These are phyloP conservation scores for Pleurotus giganteus DNA, from an alignment of 768 basidiomycete genomes.

Conservation along the genomic window DNA sequence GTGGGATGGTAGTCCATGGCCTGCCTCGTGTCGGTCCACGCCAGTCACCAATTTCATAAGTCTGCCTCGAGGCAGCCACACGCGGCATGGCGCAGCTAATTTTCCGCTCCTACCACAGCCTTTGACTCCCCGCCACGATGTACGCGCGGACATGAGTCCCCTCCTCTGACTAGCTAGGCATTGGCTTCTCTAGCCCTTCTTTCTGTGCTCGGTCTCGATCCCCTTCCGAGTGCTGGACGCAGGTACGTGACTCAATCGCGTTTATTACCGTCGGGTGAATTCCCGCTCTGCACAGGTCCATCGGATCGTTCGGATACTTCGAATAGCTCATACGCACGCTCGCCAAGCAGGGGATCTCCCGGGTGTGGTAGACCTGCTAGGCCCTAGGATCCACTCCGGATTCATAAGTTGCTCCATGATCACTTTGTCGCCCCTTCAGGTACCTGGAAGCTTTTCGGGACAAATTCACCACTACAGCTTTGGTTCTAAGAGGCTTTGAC, in stretches of 20 bases:
- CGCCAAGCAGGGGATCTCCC: background rate
- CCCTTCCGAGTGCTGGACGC: background rate
- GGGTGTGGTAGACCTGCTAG: background rate
- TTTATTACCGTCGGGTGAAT: background rate
- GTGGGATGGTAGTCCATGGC: slow-evolving; percentile 3
- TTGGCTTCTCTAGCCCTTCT: background rate
- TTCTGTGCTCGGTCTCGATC: background rate
- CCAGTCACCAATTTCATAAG: slow-evolving; percentile 6
- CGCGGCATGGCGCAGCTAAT: slow-evolving; percentile 1
- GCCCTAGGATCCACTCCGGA: background rate
- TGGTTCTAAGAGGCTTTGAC: background rate
- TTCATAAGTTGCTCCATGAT: background rate
- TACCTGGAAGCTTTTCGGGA: background rate
- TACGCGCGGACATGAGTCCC: background rate
- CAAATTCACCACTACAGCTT: background rate
- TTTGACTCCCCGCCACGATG: slow-evolving; percentile 3
- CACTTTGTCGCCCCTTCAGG: background rate
- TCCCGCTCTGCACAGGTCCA: background rate
- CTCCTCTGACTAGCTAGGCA: background rate
- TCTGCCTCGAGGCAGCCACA: slow-evolving; percentile 7
- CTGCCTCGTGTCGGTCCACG: slow-evolving; percentile 5
- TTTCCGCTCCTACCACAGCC: background rate
- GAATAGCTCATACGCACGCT: background rate
- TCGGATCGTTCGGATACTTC: slow-evolving; percentile 3
- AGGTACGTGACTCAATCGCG: background rate